These are phyloP conservation scores for Zelonia costaricensis DNA, from an alignment of 208 protist genomes.

Conservation along the genomic window DNA sequence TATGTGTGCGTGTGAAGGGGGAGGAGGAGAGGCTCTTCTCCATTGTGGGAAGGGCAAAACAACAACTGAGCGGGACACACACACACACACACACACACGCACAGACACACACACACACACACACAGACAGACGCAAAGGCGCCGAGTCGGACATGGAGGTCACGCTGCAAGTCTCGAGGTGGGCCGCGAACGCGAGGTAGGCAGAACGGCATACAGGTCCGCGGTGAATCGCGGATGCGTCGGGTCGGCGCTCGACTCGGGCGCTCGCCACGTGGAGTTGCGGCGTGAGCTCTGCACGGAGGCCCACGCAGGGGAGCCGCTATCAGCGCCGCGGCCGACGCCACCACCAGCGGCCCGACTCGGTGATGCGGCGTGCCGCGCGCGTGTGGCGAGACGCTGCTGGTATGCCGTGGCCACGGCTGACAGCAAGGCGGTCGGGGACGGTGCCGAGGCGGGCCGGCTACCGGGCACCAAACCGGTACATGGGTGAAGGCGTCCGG, in stretches of 20 bases:
- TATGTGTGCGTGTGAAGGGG: too few relatives aligned
- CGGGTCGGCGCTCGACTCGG: slow-evolving; percentile 18
- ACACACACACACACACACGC: too few relatives aligned
- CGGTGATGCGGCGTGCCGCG: background rate
- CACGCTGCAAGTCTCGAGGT: background rate
- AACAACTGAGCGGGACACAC: too few relatives aligned
- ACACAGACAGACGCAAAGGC: too few relatives aligned
- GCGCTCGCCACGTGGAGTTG: slow-evolving; percentile 11
- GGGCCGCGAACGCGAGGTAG: background rate
- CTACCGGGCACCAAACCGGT: too few relatives aligned
- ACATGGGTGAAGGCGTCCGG: background rate
- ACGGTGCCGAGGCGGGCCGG: background rate
- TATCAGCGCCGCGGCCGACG: background rate
- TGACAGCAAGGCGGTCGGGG: slow-evolving; percentile 1
- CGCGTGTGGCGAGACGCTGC: slow-evolving; percentile 1
- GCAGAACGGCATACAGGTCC: slow-evolving; percentile 29
- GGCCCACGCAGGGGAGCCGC: background rate
- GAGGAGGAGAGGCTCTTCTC: too few relatives aligned
- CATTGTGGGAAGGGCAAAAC: too few relatives aligned
- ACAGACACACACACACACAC: too few relatives aligned
- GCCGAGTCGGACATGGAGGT: too few relatives aligned
- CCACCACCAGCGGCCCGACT: background rate
- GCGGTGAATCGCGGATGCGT: slow-evolving; percentile 41
- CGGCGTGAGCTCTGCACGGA: background rate
- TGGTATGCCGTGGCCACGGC: slow-evolving; percentile 6